Evolutionary conservation across 2,329 filamentous ascomycete genomes (phyloP).

Genomic region (Cryoendolithus antarcticus): DNA sequence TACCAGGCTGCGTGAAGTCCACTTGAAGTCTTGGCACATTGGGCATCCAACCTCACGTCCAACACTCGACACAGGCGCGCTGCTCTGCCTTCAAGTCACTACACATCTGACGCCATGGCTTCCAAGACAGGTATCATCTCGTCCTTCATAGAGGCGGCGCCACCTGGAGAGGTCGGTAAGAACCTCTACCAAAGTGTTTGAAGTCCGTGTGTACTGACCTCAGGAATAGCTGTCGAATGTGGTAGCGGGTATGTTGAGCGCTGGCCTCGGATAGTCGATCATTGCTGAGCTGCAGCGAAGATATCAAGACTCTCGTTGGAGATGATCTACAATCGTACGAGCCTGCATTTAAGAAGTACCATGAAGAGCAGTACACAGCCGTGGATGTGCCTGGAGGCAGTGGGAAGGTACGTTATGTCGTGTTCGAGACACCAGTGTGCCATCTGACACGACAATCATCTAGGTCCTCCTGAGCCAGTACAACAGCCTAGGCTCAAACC

Average conservation of each 20-base stretch:
- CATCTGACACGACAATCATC: too few species aligned
- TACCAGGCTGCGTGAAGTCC: too few species aligned
- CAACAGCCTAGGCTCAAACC: conserved; percentile 65
- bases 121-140: conserved; percentile 33
- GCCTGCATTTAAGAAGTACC: conserved; percentile 86
- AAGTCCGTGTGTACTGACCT: neutral
- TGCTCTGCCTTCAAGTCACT: too few species aligned
- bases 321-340: conserved; percentile 59
- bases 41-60: too few species aligned
- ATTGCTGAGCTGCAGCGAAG: conserved; percentile 34
- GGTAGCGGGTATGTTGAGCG: conserved; percentile 54
- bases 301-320: conserved; percentile 76
- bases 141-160: conserved; percentile 85
- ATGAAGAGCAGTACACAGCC: conserved; percentile 83
- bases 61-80: too few species aligned
- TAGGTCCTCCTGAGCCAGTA: conserved; percentile 71
- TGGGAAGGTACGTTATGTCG: conserved; percentile 49
- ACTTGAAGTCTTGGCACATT: too few species aligned
- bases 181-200: conserved; percentile 14
- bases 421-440: too few species aligned
- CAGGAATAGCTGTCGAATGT: conserved; percentile 65
- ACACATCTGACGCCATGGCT: conserved; percentile 10
- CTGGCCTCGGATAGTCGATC: neutral
- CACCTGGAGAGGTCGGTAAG: conserved; percentile 76
- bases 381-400: conserved; percentile 81